Evolutionary conservation across 2,329 filamentous ascomycete species (phyloP), one percentile per base, ranked within the genome.

Genomic region (Colletotrichum spaethianum): DNA sequence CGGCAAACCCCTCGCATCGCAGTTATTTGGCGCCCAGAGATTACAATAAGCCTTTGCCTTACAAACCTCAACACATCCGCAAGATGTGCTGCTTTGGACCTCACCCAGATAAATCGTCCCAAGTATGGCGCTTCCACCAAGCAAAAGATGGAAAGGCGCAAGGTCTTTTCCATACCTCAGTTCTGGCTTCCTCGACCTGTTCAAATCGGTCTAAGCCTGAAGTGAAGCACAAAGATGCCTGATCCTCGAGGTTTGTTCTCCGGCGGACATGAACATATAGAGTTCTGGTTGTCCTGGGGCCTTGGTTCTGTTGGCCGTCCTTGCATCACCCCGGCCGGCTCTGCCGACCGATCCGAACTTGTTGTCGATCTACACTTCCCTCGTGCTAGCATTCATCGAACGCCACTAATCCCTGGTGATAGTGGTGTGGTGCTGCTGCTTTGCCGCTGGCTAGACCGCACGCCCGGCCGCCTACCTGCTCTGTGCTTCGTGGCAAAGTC

Each of bases 401-500:
- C 11, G 14, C 48, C 5, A 28, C 46, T 28, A 16, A 9, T 7
- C 5, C 14, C 6, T 4, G 20, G 33, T n/a, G 11, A 38, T 9
- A 2, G 3, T 9, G 7, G 31, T n/a, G 31, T 55, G 26, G 4
- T 50, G 12, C 23, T 16, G 1, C 12, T 50, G 23, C 23, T 26
- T 50, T 26, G 14, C 48, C 20, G 16, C 3, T 11, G 7, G 20
- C 28, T 52, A 16, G 6, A 52, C 26, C 48, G 26, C 7, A 20
- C 7, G 48, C 33, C 12, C 31, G 53, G 33, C 12, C 12, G 5
- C 33, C 53, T 23, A 38, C 4, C 31, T 9, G 20, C 14, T 56
- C 44, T n/a, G 40, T 61, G 26, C 56, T 26, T 60, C 26, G 28
- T 20, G 63, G 52, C 53, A n/a, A 56, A 40, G 46, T 68, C 66